Base-by-base conservation (phyloP, 768 basidiomycete genomes). In the Gloeostereum incarnatum region DNA sequence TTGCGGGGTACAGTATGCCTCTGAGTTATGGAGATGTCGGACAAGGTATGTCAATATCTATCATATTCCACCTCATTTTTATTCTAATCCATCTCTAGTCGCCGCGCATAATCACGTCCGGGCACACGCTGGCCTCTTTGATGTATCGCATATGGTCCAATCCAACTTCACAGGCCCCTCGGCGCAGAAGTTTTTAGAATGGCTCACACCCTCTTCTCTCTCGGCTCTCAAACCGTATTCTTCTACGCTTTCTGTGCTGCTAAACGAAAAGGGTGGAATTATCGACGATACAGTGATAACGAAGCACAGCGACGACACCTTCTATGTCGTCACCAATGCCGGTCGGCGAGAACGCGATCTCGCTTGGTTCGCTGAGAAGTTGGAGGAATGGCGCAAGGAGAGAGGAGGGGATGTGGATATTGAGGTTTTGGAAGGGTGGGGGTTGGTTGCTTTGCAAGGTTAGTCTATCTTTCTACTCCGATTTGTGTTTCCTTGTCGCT, bases 61-160 rank as follows among this genome's bases (percentile, higher is more conserved):
- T 31, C 26, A 13, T 24, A 34, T 21, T 17, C 5, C 18, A n/a
- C 13, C n/a, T 43, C 38, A 31, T 35, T 30, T 40, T 46, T 33
- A 40, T 48, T 43, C 31, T 34, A 36, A 33, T 30, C 31, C 26
- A 10, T 31, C 31, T n/a, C 21, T 55, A 96, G 93, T 89, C 38
- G 78, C 82, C 6, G 91, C 88, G 49, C 94, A 99, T 59, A 76
- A 82, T 31, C 84, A 97, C 51, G 87, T 93, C 36, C 79, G 96
- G 29, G 73, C 63, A 9, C 72, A 71, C 24, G 87, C 75, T 1
- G 92, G 92, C 1, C 66, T 99, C 22, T 99, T 99, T 56, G 96
- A 99, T 53, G 96, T 99, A 19, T 89, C 89, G 16, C 96, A 99
- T 59, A 99, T 99, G 94, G 86, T 98, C 11, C 94, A 98, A 57